Percentiles rank a stretch among this genome's conserved stretches.
Conservation (phyloP, 306 rosid species). For the Lagenaria siceraria region DNA sequence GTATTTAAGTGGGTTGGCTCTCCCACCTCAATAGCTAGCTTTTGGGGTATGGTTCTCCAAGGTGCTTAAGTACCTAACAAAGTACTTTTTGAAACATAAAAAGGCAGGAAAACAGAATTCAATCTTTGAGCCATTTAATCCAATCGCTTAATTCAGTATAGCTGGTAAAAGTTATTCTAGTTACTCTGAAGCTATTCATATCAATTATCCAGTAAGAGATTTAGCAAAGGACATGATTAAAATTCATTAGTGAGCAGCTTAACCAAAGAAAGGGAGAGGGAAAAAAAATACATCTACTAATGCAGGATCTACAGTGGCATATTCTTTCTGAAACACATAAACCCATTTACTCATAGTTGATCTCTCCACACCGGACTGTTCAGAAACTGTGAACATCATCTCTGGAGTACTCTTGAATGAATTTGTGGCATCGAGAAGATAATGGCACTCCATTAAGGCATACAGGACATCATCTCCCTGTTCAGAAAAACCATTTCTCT, state of each 20-base stretch:
- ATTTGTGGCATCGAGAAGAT: slow-evolving; percentile 33
- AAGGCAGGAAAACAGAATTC: background rate
- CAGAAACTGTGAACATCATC: slow-evolving; percentile 34
- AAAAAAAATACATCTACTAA: slow-evolving; percentile 38
- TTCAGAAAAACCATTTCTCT: slow-evolving; percentile 13
- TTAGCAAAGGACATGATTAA: background rate
- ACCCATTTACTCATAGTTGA: slow-evolving; percentile 38
- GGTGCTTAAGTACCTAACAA: too few relatives aligned
- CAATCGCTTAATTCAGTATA: background rate
- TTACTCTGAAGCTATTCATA: background rate
- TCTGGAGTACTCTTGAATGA: slow-evolving; percentile 45
- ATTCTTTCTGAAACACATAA: slow-evolving; percentile 76
- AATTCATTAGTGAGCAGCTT: slow-evolving; percentile 1
- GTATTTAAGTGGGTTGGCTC: too few relatives aligned
- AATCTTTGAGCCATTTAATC: background rate
- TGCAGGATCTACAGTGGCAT: slow-evolving; percentile 70
- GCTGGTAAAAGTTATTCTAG: background rate
- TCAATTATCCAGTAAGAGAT: background rate
- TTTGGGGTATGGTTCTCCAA: too few relatives aligned
- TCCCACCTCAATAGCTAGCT: too few relatives aligned
- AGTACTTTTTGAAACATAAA: background rate
- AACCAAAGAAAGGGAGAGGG: background rate
- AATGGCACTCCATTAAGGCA: slow-evolving; percentile 50
- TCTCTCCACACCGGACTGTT: slow-evolving; percentile 23
- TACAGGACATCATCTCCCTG: slow-evolving; percentile 41